phyloP scores from a whole-genome alignment of 768 basidiomycete species.

The Cyclocybe aegerita region DNA sequence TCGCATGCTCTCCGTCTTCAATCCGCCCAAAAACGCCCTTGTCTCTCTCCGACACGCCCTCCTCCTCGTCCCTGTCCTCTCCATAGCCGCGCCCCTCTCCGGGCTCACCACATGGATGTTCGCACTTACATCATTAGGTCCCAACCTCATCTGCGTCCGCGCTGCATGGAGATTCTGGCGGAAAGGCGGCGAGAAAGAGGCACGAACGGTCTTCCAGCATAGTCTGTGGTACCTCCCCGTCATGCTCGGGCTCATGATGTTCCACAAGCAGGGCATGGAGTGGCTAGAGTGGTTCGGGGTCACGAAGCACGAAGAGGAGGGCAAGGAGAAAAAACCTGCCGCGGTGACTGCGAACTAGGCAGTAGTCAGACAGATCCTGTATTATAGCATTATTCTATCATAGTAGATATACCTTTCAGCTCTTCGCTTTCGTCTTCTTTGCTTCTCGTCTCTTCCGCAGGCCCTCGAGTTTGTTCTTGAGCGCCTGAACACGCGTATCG shows the following conservation, averaged over 20 bases:
- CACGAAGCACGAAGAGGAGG: conserved; percentile 22
- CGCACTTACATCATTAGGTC: conserved; percentile 70
- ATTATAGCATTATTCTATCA: conserved; percentile 3
- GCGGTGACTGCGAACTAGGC: no score
- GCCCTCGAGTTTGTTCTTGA: conserved; percentile 67
- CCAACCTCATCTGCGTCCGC: conserved; percentile 68
- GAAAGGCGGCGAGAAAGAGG: conserved; percentile 70
- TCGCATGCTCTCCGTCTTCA: conserved; percentile 84
- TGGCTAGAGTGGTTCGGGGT: conserved; percentile 68
- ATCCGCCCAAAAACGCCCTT: conserved; percentile 76
- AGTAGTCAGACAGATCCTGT: not conserved
- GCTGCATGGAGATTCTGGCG: conserved; percentile 79
- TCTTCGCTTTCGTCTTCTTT: conserved; percentile 15
- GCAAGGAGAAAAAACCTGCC: no score
- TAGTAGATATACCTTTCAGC: not conserved
- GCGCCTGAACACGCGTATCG: conserved; percentile 64
- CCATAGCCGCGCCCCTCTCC: conserved; percentile 79
- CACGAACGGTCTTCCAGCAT: conserved; percentile 74
- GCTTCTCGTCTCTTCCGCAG: conserved; percentile 40
- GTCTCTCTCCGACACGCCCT: conserved; percentile 84
- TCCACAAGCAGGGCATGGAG: conserved; percentile 85
- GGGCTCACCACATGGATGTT: conserved; percentile 94
- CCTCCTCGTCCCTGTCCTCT: conserved; percentile 75
- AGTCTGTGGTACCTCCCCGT: conserved; percentile 91
- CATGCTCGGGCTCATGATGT: conserved; percentile 90